A percentile compares a stretch with the other conserved stretches of the same genome.
phyloP scores from a whole-genome alignment of 2,329 filamentous ascomycete genomes.

The Torrubiellomyces zombiae region DNA sequence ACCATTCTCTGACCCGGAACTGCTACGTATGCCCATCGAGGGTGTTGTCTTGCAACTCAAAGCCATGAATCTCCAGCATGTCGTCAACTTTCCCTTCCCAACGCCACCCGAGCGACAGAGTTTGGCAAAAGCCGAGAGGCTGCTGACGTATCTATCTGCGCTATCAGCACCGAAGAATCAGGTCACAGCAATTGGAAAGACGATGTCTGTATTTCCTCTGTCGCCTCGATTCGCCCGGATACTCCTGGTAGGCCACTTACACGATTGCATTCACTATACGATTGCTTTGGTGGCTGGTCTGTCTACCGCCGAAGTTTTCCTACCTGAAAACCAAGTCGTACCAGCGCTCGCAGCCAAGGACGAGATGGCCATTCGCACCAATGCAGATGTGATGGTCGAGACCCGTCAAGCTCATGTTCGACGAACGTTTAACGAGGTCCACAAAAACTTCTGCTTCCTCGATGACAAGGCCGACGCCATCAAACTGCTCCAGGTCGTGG shows the following conservation, averaged over 20 bases:
- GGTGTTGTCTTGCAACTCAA: conserved; percentile 87
- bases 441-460: conserved; percentile 61
- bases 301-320: conserved; percentile 75
- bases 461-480: conserved; percentile 78
- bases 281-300: conserved; percentile 79
- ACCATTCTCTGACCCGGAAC: conserved; percentile 74
- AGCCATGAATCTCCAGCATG: conserved; percentile 77
- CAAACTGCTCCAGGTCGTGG: conserved; percentile 77
- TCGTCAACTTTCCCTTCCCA: conserved; percentile 91
- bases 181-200: conserved; percentile 63
- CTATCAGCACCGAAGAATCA: conserved; percentile 53
- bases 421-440: conserved; percentile 48
- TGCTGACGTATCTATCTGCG: conserved; percentile 74
- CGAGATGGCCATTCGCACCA: conserved; percentile 36
- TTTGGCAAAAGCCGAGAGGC: conserved; percentile 67
- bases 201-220: conserved; percentile 78
- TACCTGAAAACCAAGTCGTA: conserved; percentile 64
- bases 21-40: conserved; percentile 82
- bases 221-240: conserved; percentile 86
- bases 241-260: conserved; percentile 69
- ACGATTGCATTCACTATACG: conserved; percentile 69
- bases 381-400: conserved; percentile 55
- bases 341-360: conserved; percentile 33
- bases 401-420: conserved; percentile 49
- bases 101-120: conserved; percentile 67